Evolutionary conservation across 768 basidiomycete genomes (phyloP), one percentile per base, ranked within the genome.

Genomic region (Hypholoma sublateritium): DNA sequence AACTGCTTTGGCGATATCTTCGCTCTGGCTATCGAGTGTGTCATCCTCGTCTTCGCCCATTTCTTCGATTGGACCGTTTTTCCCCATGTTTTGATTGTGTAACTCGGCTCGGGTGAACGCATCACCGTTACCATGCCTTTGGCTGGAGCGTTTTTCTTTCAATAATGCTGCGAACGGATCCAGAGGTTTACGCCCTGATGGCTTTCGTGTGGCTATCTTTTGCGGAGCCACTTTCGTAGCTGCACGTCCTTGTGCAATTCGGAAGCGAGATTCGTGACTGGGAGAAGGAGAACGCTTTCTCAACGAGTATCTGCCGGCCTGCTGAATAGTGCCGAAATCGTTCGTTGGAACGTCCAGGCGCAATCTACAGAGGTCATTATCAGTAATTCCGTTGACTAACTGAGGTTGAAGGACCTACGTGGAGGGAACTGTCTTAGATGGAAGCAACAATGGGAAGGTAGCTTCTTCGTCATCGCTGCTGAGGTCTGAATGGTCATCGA

Each of bases 111-210:
- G 77, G 58, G 67, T 72, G 52, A 82, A 64, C 7, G 77, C 81
- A 7, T 75, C 69, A 13, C 77, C 77, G 24, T 74, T 72, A 11
- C 79, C 78, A 5, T 62, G 63, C 56, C 73, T 71, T 32, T 78
- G 74, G 7, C 74, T 72, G 3, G 60, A 56, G 25, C 65, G 67
- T 64, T 84, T 86, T 67, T 86, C 85, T 59, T 76, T 80, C 37
- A 87, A 65, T 28, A 87, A 76, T 1, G 72, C 77, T 48, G 76
- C 77, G 19, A 89, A 73, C 9, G 87, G 86, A 59, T 85, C 81
- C 14, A 34, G 28, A 13, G 28, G 28, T 32, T 32, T 32, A 32
- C 28, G 28, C 28, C 28, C 28, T 9, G 28, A 32, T 5, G 28
- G 28, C 28, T 7, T 32, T 9, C 28, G 28, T 32, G 28, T 32